phyloP scores from a whole-genome alignment of 1,284 basidiomycete genomes.

The Cerioporus squamosus region DNA sequence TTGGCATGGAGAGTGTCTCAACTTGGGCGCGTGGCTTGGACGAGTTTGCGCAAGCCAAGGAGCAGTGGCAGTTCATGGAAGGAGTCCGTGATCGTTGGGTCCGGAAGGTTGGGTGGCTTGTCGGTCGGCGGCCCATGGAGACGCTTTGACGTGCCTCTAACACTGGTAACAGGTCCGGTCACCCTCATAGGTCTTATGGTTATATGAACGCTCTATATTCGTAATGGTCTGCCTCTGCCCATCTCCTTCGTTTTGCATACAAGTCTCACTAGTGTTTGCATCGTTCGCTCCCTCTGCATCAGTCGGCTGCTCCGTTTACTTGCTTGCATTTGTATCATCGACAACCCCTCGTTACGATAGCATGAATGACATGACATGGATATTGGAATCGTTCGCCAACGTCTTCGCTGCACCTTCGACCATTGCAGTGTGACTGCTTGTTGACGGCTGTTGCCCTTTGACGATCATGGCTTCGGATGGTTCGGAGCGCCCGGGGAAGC shows the following conservation, averaged over 20 bases:
- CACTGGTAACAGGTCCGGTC: background rate
- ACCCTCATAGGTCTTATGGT: conserved; percentile 5
- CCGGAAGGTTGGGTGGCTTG: conserved; percentile 75
- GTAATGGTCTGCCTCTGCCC: background rate
- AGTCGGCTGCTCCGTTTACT: conserved; percentile 17
- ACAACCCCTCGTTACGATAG: conserved; percentile 10
- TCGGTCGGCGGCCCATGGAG: conserved; percentile 67
- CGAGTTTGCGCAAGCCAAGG: conserved; percentile 57
- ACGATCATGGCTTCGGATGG: background rate
- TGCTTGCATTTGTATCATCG: conserved; percentile 22
- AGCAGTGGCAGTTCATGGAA: conserved; percentile 57
- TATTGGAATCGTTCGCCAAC: background rate
- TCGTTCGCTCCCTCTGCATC: conserved; percentile 4
- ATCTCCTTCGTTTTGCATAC: background rate
- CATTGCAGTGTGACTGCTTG: background rate
- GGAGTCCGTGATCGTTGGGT: conserved; percentile 73
- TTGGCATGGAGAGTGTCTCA: conserved; percentile 67
- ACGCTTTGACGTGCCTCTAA: conserved; percentile 39
- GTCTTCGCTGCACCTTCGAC: too few species aligned
- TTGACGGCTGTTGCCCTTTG: conserved; percentile 8
- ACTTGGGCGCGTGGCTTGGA: conserved; percentile 73
- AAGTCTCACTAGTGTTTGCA: background rate
- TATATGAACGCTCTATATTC: conserved; percentile 15
- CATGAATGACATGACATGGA: conserved; percentile 16
- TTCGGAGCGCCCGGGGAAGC: background rate